Base-by-base conservation (phyloP, 768 basidiomycete genomes). In the Pholiota microspora region DNA sequence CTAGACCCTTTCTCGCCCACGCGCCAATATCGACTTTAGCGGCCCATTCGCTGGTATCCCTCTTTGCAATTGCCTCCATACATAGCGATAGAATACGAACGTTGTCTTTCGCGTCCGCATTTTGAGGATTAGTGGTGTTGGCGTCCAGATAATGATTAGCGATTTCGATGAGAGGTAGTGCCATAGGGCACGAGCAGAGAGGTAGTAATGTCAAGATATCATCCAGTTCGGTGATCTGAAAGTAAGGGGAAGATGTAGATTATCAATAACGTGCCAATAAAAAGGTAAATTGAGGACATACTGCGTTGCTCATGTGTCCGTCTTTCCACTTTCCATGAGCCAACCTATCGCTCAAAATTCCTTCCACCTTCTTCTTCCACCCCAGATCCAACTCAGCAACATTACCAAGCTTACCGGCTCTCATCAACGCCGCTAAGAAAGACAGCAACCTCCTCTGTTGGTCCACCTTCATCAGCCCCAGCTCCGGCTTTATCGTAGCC, bases 11-110 rank as follows among this genome's bases (percentile, higher is more conserved):
- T 49, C 58, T 69, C 1, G 73, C 74, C 86, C 88, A 90, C 2
- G 52, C 42, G 1, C 53, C 60, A 5, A 88, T 23, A 50, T 88
- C 77, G 1, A 82, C 71, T 25, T 69, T 62, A 2, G 69, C 67
- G 1, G 59, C 61, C 83, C 85, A 87, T 58, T 82, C 77, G 2
- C 63, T 57, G 1, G 61, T 36, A 15, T 76, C 66, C 10, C 77
- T 69, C 53, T 68, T 73, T 0, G 81, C 71, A 2, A 92, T 71
- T 7, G 77, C 71, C 1, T 71, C 69, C 71, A 90, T 71, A 56
- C 83, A 88, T n/a, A 73, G 61, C n/a, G 83, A 82, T 13, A 89
- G 59, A 1, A 82, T 75, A 78, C 83, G 85, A 1, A 81, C 74
- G 2, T 69, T 48, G 2, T 49, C 38, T 12, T 51, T 50, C 1